Percentiles rank a stretch among this genome's conserved stretches.
Conservation (phyloP, 371 early-diverging fungal genomes). For the Umbelopsis sp. region DNA sequence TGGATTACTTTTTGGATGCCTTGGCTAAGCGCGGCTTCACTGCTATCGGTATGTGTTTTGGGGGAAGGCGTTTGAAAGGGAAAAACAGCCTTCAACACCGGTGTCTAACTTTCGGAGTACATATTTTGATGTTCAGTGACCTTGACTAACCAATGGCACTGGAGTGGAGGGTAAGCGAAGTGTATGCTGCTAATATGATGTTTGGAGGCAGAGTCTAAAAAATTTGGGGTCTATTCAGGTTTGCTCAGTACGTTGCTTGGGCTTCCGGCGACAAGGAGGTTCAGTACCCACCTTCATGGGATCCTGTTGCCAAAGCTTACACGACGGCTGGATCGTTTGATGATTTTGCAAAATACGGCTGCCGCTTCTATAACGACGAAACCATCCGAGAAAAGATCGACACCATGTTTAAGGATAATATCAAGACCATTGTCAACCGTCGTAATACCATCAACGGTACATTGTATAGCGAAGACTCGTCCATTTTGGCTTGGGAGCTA, state of each 20-base stretch:
- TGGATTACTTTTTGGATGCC: constrained; percentile 38
- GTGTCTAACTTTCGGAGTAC: background rate
- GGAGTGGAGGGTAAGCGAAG: constrained; percentile 36
- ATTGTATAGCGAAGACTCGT: constrained; percentile 35
- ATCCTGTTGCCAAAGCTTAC: constrained; percentile 1
- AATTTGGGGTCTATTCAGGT: background rate
- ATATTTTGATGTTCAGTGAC: constrained; percentile 21
- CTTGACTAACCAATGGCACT: constrained; percentile 45
- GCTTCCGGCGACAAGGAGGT: constrained; percentile 18
- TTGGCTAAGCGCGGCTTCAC: constrained; percentile 37
- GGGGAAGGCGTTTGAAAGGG: background rate
- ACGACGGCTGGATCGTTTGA: background rate
- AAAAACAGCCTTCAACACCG: background rate
- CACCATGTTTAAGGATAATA: constrained; percentile 28
- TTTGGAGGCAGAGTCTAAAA: background rate
- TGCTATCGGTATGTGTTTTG: constrained; percentile 25
- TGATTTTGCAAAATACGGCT: constrained; percentile 29
- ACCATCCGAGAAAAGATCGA: constrained; percentile 20
- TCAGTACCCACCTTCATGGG: constrained; percentile 42
- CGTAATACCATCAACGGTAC: constrained; percentile 35
- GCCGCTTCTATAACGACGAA: constrained; percentile 36
- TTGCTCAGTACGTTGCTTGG: constrained; percentile 45
- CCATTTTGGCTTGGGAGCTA: constrained; percentile 45
- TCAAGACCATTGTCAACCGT: constrained; percentile 30
- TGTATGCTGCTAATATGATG: background rate